A percentile compares a stretch with the other conserved stretches of the same genome.
phyloP scores from a whole-genome alignment of 192 early-diverging fungal species.

The Backusella australiensis region DNA sequence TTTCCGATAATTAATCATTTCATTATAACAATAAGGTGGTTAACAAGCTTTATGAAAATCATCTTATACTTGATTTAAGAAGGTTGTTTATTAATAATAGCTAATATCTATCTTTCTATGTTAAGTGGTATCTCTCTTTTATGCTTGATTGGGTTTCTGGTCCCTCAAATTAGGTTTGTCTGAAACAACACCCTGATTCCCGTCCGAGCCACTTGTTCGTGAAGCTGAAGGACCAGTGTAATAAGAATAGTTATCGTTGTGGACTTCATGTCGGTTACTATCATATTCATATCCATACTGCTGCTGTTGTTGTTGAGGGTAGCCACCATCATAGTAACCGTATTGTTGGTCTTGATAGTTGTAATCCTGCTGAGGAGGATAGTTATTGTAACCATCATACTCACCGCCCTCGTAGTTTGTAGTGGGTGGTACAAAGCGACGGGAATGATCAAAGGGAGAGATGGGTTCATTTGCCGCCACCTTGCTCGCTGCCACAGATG shows the following conservation, averaged over 20 bases:
- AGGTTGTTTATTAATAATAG: neutral
- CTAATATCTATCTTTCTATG: neutral
- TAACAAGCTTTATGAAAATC: too few relatives aligned
- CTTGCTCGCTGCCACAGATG: neutral
- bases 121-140: neutral
- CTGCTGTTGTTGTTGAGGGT: neutral
- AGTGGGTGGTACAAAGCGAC: slow-evolving; percentile 1
- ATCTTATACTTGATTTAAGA: too few relatives aligned
- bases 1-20: neutral
- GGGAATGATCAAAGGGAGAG: slow-evolving; percentile 12
- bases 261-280: neutral
- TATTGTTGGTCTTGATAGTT: neutral
- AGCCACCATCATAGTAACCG: neutral
- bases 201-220: neutral
- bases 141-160: neutral
- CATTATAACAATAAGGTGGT: neutral
- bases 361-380: neutral
- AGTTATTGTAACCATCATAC: neutral
- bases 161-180: slow-evolving; percentile 6
- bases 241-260: neutral
- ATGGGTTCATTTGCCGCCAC: neutral
- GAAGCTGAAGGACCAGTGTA: neutral
- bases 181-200: neutral
- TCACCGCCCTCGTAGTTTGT: neutral
- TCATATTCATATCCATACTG: neutral